Base-by-base conservation (phyloP, 257 asterid genomes). In the Leptodermis oblonga region DNA sequence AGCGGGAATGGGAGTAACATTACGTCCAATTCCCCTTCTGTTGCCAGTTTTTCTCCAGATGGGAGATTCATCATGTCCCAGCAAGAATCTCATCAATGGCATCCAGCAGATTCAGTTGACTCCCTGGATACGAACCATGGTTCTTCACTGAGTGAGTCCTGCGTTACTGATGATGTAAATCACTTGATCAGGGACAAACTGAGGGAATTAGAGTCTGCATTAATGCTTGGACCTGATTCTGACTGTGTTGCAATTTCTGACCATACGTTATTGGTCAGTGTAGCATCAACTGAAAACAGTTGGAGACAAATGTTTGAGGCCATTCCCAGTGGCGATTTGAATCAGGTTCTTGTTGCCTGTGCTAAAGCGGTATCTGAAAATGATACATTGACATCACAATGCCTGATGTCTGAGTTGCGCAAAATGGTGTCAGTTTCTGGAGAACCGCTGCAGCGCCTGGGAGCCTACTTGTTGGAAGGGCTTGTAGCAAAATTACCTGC, bases 381-480 rank as follows among this genome's bases (percentile, higher is more conserved):
- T 10, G 95, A 92, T 56, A 20, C 78, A 10, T 49, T 82, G 60
- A 86, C 77, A 80, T 86, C 96, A 8, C 86, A 86, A 54, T 77
- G 86, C 85, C 83, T 89, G 17, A 86, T 89, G 76, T 86, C 94
- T 0, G 94, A 89, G 76, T 69, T 89, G 36, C 90, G 92, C 1
- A 88, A 86, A 61, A 68, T 85, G 75, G 98, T 92, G 51, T 92
- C 98, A 0, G 95, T 92, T 41, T 87, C 92, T 4, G 98, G 98
- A 5, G 98, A 86, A 36, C 98, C 98, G 0, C 65, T 89, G 36
- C 96, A 89, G 76, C 96, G 98, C 6, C 73, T 92, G 37, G 95
- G 96, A 65, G 98, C 96, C 0, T 92, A 92, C 82, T 81, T 89
- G 88, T 73, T 92, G 26, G 98, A 92, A 78, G 98, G 98, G 51